Percentiles rank a stretch among this genome's conserved stretches.
phyloP scores from a whole-genome alignment of 495 filamentous ascomycete genomes.

The Chaetomium fimeti region DNA sequence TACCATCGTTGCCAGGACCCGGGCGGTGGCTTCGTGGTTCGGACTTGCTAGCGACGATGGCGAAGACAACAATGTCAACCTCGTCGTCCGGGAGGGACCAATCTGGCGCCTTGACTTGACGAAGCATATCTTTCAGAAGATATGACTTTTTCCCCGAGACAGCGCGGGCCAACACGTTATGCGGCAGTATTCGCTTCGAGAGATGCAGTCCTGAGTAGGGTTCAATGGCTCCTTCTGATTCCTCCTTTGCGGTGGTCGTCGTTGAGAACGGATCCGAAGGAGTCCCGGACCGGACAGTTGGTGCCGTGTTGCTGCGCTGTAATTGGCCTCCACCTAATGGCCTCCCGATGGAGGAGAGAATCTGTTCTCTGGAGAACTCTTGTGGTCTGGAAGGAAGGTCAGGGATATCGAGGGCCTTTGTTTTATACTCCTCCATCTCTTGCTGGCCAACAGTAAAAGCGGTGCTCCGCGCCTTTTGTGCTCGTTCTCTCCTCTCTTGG shows the following conservation, averaged over 20 bases:
- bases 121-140: constrained; percentile 77
- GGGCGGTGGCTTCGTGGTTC: constrained; percentile 67
- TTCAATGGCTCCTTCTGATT: constrained; percentile 62
- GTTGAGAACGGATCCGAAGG: constrained; percentile 12
- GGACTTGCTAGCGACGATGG: constrained; percentile 82
- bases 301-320: constrained; percentile 54
- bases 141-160: constrained; percentile 73
- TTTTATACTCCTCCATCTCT: constrained; percentile 66
- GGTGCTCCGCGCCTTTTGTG: constrained; percentile 60
- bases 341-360: constrained; percentile 50
- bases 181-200: constrained; percentile 80
- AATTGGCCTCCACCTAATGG: constrained; percentile 35
- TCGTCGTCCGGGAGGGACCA: constrained; percentile 83
- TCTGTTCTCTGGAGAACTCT: constrained; percentile 61
- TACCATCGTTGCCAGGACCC: constrained; percentile 54
- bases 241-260: neutral
- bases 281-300: constrained; percentile 40
- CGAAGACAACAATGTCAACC: constrained; percentile 82
- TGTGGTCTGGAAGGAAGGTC: constrained; percentile 48
- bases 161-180: constrained; percentile 70
- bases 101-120: constrained; percentile 74
- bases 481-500: constrained; percentile 53
- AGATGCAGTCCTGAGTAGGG: constrained; percentile 83
- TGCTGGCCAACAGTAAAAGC: constrained; percentile 67
- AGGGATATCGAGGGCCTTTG: constrained; percentile 55